Evolutionary conservation across 2,329 filamentous ascomycete genomes (phyloP).

Genomic region (Mycosphaerella sp.): DNA sequence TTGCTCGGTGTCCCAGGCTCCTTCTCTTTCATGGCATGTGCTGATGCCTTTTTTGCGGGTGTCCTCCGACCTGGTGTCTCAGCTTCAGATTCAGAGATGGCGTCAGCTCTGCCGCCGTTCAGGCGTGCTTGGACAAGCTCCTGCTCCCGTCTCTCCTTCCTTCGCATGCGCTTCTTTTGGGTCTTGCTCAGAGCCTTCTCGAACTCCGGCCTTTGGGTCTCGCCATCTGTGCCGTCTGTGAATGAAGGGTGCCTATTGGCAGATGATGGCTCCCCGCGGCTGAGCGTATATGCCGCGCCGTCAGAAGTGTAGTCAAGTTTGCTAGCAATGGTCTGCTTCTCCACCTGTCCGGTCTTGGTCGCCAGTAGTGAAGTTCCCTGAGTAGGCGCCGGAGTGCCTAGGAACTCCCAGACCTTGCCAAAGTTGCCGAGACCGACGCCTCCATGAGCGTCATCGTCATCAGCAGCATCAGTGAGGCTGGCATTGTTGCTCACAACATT

Average conservation of each 20-base stretch:
- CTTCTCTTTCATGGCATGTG: conserved; percentile 24
- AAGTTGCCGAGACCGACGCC: conserved; percentile 40
- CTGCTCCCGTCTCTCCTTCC: conserved; percentile 27
- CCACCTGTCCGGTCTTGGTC: not conserved
- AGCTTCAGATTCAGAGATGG: conserved; percentile 33
- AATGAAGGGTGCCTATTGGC: conserved; percentile 2
- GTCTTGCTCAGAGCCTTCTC: conserved; percentile 30
- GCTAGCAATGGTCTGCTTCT: conserved; percentile 6
- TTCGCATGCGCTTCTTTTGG: conserved; percentile 34
- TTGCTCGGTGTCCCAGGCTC: not conserved
- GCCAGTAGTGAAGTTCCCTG: not conserved
- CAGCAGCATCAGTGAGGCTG: not conserved
- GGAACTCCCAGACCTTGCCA: conserved; percentile 40
- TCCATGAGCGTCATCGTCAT: conserved; percentile 10
- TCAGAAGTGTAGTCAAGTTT: conserved; percentile 40
- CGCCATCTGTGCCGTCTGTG: conserved; percentile 22
- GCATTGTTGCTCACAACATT: not conserved
- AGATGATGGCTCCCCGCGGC: not conserved
- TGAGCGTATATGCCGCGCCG: conserved; percentile 34
- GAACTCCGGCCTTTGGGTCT: conserved; percentile 17
- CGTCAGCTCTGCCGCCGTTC: conserved; percentile 14
- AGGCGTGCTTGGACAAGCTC: conserved; percentile 2
- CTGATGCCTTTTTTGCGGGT: conserved; percentile 35
- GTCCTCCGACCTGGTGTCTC: conserved; percentile 26
- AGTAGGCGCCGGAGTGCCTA: conserved; percentile 33